Conservation (phyloP, 2,329 filamentous ascomycete genomes). For the Epichloe hybrida region DNA sequence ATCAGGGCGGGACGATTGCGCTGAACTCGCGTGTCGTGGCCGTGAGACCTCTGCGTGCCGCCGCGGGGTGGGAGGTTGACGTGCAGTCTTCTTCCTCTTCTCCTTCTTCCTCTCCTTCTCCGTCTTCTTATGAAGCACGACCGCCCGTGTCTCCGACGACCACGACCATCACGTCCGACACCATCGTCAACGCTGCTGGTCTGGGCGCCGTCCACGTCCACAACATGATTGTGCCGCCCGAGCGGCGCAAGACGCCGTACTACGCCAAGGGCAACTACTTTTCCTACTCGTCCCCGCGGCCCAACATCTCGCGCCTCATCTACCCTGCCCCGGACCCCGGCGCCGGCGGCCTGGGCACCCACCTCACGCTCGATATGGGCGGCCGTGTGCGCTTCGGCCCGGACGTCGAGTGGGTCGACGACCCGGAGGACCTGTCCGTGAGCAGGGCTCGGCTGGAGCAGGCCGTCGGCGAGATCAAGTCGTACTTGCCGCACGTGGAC, state of each 20-base stretch:
- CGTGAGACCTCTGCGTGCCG: constrained; percentile 35
- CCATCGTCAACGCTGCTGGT: constrained; percentile 75
- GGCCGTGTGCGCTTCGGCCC: constrained; percentile 84
- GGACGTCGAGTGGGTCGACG: constrained; percentile 84
- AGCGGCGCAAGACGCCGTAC: constrained; percentile 46
- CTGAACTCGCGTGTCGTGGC: constrained; percentile 51
- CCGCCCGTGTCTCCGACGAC: constrained; percentile 22
- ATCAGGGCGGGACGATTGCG: constrained; percentile 61
- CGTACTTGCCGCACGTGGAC: constrained; percentile 67
- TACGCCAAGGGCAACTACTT: constrained; percentile 97
- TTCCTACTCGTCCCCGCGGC: constrained; percentile 53
- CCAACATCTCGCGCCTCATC: constrained; percentile 56
- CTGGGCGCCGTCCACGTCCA: constrained; percentile 62
- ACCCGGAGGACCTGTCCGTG: constrained; percentile 54
- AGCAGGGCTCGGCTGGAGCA: constrained; percentile 47
- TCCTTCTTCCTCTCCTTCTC: too few relatives aligned
- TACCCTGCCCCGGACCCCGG: constrained; percentile 81
- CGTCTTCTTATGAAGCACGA: constrained; percentile 6
- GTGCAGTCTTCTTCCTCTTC: constrained; percentile 15
- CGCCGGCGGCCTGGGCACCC: constrained; percentile 75
- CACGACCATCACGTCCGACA: constrained; percentile 53
- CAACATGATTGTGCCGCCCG: constrained; percentile 62
- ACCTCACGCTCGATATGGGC: constrained; percentile 78
- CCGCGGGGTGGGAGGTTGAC: constrained; percentile 55
- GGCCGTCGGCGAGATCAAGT: constrained; percentile 61